Conservation (phyloP, 305 asterid species). For the Fraxinus nigra region DNA sequence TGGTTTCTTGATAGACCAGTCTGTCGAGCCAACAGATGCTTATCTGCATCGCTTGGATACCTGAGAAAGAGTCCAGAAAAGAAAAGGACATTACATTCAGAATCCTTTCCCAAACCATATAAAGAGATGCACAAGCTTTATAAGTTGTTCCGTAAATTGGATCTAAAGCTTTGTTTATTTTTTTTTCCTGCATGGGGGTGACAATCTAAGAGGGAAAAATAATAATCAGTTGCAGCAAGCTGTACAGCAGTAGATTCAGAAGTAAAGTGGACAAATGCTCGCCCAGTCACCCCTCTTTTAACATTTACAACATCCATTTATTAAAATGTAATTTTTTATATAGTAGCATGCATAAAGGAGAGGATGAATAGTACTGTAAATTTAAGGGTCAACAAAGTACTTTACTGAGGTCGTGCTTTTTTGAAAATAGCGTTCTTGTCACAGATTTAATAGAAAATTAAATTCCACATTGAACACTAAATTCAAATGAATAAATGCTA, state of each 20-base stretch:
- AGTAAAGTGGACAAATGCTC: conserved; percentile 42
- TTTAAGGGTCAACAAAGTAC: background rate
- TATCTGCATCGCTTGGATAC: conserved; percentile 99
- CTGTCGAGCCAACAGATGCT: conserved; percentile 97
- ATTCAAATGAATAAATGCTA: background rate
- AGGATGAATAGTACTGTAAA: background rate
- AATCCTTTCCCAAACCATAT: conserved; percentile 39
- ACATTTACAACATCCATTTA: background rate
- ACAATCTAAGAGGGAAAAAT: conserved; percentile 45
- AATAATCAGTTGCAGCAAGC: conserved; percentile 28
- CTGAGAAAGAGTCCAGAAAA: conserved; percentile 69
- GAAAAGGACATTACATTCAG: conserved; percentile 54
- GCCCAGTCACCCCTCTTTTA: conserved; percentile 25
- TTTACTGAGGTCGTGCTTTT: background rate
- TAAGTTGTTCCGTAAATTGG: conserved; percentile 9
- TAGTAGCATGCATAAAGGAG: background rate
- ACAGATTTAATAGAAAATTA: background rate
- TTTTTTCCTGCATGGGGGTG: conserved; percentile 51
- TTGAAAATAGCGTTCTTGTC: background rate
- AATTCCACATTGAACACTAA: background rate
- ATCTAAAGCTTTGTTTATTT: background rate
- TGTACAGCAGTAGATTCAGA: conserved; percentile 28
- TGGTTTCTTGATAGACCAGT: conserved; percentile 97
- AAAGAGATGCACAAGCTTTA: conserved; percentile 41
- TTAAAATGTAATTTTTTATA: background rate